Conservation (phyloP, 257 asterid species). For the Solanum medicagineum region DNA sequence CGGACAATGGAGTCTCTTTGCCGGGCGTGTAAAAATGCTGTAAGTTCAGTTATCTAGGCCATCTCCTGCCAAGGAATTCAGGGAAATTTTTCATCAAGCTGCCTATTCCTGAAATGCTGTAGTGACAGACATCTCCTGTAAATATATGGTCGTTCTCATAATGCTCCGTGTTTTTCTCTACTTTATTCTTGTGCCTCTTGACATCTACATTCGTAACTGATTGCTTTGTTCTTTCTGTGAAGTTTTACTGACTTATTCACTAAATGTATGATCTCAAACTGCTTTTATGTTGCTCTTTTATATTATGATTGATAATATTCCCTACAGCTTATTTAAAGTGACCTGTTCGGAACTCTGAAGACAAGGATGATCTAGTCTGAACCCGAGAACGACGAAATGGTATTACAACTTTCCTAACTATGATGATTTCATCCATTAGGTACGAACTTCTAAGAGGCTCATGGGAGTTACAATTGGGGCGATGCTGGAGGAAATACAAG, state of each 20-base stretch:
- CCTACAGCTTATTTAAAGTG: not conserved
- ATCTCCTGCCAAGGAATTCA: not conserved
- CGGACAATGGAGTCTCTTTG: conserved; percentile 99
- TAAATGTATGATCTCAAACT: not conserved
- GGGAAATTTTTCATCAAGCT: not conserved
- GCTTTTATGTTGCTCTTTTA: not conserved
- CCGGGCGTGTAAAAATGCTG: conserved; percentile 98
- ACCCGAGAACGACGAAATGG: not conserved
- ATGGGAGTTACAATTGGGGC: conserved; percentile 93
- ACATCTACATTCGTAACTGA: not conserved
- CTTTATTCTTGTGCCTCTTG: not conserved
- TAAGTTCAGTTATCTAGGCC: conserved; percentile 28
- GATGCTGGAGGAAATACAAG: conserved; percentile 93
- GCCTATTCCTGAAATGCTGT: not conserved
- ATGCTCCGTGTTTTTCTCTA: not conserved
- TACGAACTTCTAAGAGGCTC: conserved; percentile 78
- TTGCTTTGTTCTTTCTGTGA: not conserved
- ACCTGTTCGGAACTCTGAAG: not conserved
- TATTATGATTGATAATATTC: not conserved
- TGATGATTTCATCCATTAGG: conserved; percentile 24
- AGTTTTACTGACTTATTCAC: not conserved
- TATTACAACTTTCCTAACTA: not conserved
- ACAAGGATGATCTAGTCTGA: not conserved
- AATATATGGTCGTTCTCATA: not conserved
- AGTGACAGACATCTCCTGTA: not conserved